Evolutionary conservation across 768 basidiomycete genomes (phyloP), one percentile per base, ranked within the genome.

Genomic region (Asterophora parasitica): DNA sequence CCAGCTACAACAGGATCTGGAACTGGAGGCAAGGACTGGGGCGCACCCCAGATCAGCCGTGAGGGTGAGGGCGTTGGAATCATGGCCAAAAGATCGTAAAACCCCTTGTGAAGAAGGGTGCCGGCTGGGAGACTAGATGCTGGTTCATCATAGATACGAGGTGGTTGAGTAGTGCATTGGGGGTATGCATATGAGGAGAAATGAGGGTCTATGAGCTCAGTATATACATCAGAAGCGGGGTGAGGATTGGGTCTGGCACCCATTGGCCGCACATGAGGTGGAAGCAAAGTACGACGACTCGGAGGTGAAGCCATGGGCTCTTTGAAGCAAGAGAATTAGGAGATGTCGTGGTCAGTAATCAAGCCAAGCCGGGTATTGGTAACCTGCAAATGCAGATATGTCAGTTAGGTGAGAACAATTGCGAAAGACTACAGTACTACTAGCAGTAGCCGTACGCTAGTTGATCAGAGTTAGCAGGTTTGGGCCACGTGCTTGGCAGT

Each of bases 41-140:
- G 58, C 57, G 65, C 40, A 60, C 74, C 78, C 76, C 81, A 83
- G 40, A 82, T 70, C 49, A 85, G 70, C 34, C 83, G 75, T 42
- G 84, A 85, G 13, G 85, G 79, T 36, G 75, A 77, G 38, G 81
- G 83, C 1, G 82, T 84, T 34, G 83, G 84, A 54, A 88, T 86
- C 72, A 89, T 77, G 19, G 88, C 75, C 31, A 90, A 73, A 26
- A 92, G 76, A 71, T 90, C 87, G 66, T 89, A 92, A 73, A 91
- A 91, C n/a, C 88, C 91, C 55, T 88, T 85, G 76, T 92, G 89
- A 32, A 92, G 70, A 44, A 91, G 69, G 6, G 87, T 87, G 20
- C 85, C 87, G 11, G 75, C 77, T 44, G 81, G 81, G 53, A 85
- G 66, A 48, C 76, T 72, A 27, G 73, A 73, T n/a, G 69, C 58